phyloP scores from a whole-genome alignment of 1,284 basidiomycete species.

The Pseudomicrostroma phylloplanum region DNA sequence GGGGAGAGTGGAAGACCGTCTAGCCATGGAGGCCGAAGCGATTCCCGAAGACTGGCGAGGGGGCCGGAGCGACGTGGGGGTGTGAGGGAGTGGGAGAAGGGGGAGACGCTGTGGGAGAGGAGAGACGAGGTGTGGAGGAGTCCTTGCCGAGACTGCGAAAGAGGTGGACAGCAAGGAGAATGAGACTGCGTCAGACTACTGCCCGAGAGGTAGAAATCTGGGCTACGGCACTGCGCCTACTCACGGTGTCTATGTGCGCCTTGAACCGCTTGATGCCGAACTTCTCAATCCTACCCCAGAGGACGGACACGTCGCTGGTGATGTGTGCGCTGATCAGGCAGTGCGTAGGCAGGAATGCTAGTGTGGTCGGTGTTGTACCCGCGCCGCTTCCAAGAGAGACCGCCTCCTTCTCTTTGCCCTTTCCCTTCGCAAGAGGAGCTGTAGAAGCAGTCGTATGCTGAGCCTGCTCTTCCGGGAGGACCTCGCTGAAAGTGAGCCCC shows the following conservation, averaged over 20 bases:
- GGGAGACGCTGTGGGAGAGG: neutral
- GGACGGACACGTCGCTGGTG: constrained; percentile 37
- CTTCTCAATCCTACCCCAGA: constrained; percentile 44
- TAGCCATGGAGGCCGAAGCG: constrained; percentile 2
- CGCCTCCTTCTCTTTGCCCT: constrained; percentile 12
- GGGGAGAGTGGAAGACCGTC: constrained; percentile 4
- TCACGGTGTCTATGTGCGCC: constrained; percentile 41
- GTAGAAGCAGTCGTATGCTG: neutral
- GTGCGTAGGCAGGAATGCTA: neutral
- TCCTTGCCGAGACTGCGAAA: neutral
- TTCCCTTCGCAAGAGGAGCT: constrained; percentile 2
- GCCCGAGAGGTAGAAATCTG: neutral
- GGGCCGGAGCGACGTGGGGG: neutral
- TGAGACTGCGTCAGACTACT: neutral
- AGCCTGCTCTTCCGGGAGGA: neutral
- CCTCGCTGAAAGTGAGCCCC: constrained; percentile 27
- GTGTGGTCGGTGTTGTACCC: neutral
- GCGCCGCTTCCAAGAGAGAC: neutral
- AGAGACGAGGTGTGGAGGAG: constrained; percentile 5
- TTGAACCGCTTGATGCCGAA: constrained; percentile 47
- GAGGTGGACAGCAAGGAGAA: neutral
- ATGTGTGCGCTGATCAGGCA: constrained; percentile 34
- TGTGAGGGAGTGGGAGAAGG: neutral
- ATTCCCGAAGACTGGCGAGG: neutral
- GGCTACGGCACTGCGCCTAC: neutral